phyloP scores from a whole-genome alignment of 257 asterid species.

The Solanum chilense region DNA sequence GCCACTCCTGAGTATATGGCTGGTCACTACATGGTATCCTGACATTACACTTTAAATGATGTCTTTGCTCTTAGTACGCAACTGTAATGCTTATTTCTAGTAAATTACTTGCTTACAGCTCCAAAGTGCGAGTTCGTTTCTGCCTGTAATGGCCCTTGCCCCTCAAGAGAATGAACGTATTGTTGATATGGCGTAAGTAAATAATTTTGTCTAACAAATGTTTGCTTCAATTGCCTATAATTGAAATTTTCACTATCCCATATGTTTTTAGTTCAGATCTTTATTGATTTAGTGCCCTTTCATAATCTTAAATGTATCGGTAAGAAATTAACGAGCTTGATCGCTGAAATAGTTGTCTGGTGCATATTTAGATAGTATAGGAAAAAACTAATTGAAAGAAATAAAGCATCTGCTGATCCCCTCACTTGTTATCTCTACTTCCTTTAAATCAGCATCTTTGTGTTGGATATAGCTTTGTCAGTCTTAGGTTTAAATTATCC shows the following conservation, averaged over 20 bases:
- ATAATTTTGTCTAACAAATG: not conserved
- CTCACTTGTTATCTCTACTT: not conserved
- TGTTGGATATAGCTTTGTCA: not conserved
- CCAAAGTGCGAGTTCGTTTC: conserved; percentile 90
- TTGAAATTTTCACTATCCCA: not conserved
- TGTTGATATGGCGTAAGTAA: conserved; percentile 94
- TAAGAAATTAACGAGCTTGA: not conserved
- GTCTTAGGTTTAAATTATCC: not conserved
- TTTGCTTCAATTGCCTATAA: not conserved
- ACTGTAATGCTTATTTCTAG: conserved; percentile 12
- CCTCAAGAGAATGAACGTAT: conserved; percentile 89
- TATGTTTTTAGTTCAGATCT: not conserved
- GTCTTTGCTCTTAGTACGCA: not conserved
- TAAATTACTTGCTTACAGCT: conserved; percentile 35
- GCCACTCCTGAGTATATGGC: conserved; percentile 99
- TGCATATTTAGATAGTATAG: not conserved
- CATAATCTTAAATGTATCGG: not conserved
- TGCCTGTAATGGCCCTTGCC: conserved; percentile 97
- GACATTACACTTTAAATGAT: not conserved
- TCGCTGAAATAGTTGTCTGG: not conserved
- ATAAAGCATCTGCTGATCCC: not conserved
- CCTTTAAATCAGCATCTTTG: not conserved
- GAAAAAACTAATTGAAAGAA: not conserved
- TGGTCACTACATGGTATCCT: conserved; percentile 88
- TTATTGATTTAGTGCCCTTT: not conserved